Conservation (phyloP, 2,329 filamentous ascomycete genomes). For the Xylaria sp. region DNA sequence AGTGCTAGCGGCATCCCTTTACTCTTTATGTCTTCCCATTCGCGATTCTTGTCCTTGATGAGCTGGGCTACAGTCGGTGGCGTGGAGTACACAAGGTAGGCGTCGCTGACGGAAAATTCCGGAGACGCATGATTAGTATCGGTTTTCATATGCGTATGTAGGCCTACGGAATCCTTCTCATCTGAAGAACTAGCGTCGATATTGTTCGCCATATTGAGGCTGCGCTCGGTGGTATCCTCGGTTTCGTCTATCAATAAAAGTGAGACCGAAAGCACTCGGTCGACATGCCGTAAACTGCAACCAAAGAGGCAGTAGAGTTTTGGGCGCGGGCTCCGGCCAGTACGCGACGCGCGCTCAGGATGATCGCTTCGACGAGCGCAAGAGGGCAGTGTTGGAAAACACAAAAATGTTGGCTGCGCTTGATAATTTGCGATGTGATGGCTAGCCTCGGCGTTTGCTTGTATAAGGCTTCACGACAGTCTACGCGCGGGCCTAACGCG, state of each 20-base stretch:
- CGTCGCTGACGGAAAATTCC: slow-evolving; percentile 31
- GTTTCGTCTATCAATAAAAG: background rate
- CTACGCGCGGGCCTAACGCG: no score
- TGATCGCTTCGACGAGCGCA: background rate
- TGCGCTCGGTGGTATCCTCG: background rate
- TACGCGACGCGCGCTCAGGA: background rate
- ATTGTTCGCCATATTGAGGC: slow-evolving; percentile 34
- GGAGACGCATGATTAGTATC: slow-evolving; percentile 22
- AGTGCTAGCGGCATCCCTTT: slow-evolving; percentile 65
- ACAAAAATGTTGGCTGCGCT: background rate
- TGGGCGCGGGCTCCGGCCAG: background rate
- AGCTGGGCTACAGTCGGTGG: slow-evolving; percentile 46
- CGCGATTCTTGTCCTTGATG: slow-evolving; percentile 65
- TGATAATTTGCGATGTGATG: background rate
- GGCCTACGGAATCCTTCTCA: slow-evolving; percentile 25
- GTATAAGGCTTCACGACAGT: background rate
- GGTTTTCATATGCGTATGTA: slow-evolving; percentile 28
- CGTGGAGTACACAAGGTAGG: slow-evolving; percentile 27
- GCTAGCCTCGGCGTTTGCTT: background rate
- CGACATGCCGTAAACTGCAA: background rate
- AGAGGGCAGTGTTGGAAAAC: background rate
- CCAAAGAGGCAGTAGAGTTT: background rate
- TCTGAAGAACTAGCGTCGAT: slow-evolving; percentile 27
- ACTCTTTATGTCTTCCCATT: slow-evolving; percentile 68
- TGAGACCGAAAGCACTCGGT: background rate